A percentile compares a stretch with the other conserved stretches of the same genome.
These are phyloP conservation scores for Penicillium digitatum DNA, from an alignment of 2,329 filamentous ascomycete genomes.

Conservation along the genomic window DNA sequence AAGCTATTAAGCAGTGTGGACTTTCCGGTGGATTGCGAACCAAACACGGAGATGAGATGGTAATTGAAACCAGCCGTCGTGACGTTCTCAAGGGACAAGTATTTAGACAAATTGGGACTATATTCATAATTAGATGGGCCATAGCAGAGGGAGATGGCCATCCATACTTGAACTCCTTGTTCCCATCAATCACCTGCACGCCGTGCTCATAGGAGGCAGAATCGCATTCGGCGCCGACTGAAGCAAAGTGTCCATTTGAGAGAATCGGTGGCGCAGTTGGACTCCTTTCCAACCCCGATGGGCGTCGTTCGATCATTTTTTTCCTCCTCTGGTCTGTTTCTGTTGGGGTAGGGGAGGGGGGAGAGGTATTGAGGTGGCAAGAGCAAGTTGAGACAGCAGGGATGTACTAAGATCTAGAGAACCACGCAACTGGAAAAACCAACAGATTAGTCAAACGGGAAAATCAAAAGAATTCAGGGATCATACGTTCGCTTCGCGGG, in stretches of 20 bases:
- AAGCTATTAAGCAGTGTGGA: slow-evolving; percentile 94
- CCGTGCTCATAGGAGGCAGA: slow-evolving; percentile 71
- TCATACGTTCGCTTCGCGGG: slow-evolving; percentile 20
- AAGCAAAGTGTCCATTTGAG: slow-evolving; percentile 47
- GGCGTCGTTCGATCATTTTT: slow-evolving; percentile 24
- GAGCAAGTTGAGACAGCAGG: slow-evolving; percentile 9
- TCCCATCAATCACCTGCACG: slow-evolving; percentile 93
- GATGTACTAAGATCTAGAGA: slow-evolving; percentile 12
- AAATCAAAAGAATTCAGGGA: slow-evolving; percentile 4
- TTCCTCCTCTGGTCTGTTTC: slow-evolving; percentile 7
- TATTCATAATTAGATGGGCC: background rate
- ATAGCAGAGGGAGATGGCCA: slow-evolving; percentile 30
- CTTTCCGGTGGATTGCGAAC: slow-evolving; percentile 97
- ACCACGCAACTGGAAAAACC: slow-evolving; percentile 12
- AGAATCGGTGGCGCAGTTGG: slow-evolving; percentile 37
- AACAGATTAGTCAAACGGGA: slow-evolving; percentile 7
- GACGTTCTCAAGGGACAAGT: slow-evolving; percentile 74
- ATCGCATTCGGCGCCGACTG: slow-evolving; percentile 38
- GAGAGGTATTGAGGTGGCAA: slow-evolving; percentile 13
- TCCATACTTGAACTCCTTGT: slow-evolving; percentile 93
- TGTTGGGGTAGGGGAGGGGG: background rate
- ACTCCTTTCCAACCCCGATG: slow-evolving; percentile 26
- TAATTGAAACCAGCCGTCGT: slow-evolving; percentile 96
- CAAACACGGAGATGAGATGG: slow-evolving; percentile 97
- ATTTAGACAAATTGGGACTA: slow-evolving; percentile 73